Conservation (phyloP, 2,329 filamentous ascomycete species). For the Triangularia setosa region DNA sequence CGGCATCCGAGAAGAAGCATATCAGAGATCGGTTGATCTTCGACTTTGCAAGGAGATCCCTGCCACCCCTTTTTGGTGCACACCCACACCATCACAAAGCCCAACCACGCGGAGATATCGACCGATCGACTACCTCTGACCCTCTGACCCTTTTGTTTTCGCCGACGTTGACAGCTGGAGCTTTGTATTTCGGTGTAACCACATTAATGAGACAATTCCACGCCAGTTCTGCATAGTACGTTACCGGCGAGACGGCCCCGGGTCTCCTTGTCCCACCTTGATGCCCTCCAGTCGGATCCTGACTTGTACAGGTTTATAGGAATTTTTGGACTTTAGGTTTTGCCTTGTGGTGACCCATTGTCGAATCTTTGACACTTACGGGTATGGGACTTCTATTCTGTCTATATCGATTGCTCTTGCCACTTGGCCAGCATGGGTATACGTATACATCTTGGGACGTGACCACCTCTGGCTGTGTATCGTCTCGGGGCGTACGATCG, state of each 20-base stretch:
- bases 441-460: not conserved
- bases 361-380: not conserved
- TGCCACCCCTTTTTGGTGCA: not conserved
- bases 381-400: not conserved
- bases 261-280: not conserved
- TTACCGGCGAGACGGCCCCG: not conserved
- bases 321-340: not conserved
- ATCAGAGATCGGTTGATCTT: not conserved
- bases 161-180: not conserved
- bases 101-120: not conserved
- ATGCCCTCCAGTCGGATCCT: not conserved
- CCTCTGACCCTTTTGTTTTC: not conserved
- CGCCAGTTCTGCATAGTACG: conserved; percentile 1
- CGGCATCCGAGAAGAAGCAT: not conserved
- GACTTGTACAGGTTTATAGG: not conserved
- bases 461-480: not conserved
- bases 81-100: not conserved
- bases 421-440: not conserved
- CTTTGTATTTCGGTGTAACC: not conserved
- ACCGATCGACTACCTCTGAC: not conserved
- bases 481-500: not conserved
- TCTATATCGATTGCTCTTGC: not conserved
- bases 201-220: not conserved
- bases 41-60: not conserved
- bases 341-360: not conserved